Evolutionary conservation across 2,329 filamentous ascomycete genomes (phyloP), one percentile per base, ranked within the genome.

Genomic region (Pseudogymnoascus sp.): DNA sequence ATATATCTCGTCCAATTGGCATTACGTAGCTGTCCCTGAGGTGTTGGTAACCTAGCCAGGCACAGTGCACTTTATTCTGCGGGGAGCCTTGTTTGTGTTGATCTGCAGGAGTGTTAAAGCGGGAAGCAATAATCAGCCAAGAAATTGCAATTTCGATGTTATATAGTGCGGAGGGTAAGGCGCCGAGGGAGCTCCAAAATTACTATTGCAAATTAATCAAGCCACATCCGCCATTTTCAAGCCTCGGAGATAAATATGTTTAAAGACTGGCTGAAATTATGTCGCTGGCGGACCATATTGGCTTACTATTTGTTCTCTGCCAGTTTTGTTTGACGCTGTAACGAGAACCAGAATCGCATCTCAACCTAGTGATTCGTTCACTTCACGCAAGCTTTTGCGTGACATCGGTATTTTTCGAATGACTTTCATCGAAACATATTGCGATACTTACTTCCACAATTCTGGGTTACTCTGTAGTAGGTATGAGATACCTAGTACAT

Each of bases 131-230:
- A 4, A 33, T 18, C 9, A 55, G 49, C 49, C 49, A 55, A 55
- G 49, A 55, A 55, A 33, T 55, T 5, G 25, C n/a, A 55, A 55
- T 55, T 55, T 55, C 5, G 12, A 16, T 2, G 4, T 4, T 55
- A 33, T 55, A 55, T 55, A 55, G 49, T 55, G 49, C 49, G 49
- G 49, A 55, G 49, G 49, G 49, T 55, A 55, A 18, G n/a, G 4
- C 28, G n/a, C 49, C 49, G 49, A 55, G 18, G n/a, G 45, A 31
- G 4, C 25, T n/a, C 49, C 28, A 55, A 33, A 33, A 6, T 33
- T 28, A 55, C 12, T 12, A 55, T 18, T 11, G 49, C n/a, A 55
- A 18, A 31, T 55, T 55, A 55, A 55, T 5, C 12, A 55, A 31
- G 18, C 6, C 25, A 31, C 43, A 12, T 31, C 8, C 16, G 25